phyloP scores from a whole-genome alignment of 1,139 yeast genomes.

The Taphrina sp. region DNA sequence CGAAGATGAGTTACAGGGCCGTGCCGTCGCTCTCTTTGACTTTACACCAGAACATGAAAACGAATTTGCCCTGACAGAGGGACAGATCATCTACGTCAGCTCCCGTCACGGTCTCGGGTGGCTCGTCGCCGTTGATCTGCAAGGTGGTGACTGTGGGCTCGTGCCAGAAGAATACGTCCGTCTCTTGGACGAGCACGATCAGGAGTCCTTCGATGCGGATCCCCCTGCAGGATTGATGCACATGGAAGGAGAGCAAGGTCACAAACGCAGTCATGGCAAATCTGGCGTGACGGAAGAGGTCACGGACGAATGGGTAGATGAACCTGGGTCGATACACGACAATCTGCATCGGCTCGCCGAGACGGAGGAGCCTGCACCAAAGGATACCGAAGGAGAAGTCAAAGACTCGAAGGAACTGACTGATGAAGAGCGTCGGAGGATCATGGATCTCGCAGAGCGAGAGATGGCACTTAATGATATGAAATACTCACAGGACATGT shows the following conservation, averaged over 20 bases:
- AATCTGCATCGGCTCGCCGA: not conserved
- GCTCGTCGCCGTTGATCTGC: conserved; percentile 88
- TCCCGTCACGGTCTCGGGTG: conserved; percentile 98
- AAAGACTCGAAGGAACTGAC: not conserved
- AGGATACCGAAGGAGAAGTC: not conserved
- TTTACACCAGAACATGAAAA: conserved; percentile 92
- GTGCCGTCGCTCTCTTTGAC: conserved; percentile 84
- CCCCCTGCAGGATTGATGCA: no score
- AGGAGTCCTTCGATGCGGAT: conserved; percentile 7
- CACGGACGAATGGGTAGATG: conserved; percentile 15
- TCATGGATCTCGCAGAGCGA: conserved; percentile 17
- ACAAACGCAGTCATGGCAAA: not conserved
- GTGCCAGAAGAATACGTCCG: conserved; percentile 95
- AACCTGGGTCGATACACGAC: conserved; percentile 3
- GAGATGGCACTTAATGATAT: conserved; percentile 12
- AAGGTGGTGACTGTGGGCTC: conserved; percentile 70
- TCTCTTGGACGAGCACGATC: conserved; percentile 43
- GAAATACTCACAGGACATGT: no score
- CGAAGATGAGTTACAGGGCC: conserved; percentile 52
- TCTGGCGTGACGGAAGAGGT: not conserved
- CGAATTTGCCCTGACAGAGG: conserved; percentile 74
- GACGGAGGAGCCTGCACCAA: not conserved
- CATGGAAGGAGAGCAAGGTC: not conserved
- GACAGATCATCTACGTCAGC: conserved; percentile 80
- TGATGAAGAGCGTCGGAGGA: conserved; percentile 9